phyloP scores from a whole-genome alignment of 2,329 filamentous ascomycete species.

The Pestalotiopsis sp. region DNA sequence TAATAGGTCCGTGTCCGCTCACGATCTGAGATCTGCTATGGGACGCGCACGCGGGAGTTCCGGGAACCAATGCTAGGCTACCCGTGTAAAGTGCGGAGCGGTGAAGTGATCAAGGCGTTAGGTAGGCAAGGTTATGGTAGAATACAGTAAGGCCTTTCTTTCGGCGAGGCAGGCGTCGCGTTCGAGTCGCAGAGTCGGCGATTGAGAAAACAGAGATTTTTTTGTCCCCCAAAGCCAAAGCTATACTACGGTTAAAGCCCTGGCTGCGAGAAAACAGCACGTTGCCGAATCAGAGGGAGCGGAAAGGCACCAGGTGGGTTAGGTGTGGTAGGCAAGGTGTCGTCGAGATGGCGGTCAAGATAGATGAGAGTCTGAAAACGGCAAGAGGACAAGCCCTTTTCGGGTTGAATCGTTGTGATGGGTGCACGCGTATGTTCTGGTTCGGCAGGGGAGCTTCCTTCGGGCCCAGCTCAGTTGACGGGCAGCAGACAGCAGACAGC shows the following conservation, averaged over 20 bases:
- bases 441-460: too few relatives aligned
- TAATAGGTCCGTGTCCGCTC: slow-evolving; percentile 2
- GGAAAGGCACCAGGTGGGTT: slow-evolving; percentile 17
- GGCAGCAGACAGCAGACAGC: too few relatives aligned
- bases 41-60: slow-evolving; percentile 12
- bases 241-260: neutral
- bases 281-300: slow-evolving; percentile 20
- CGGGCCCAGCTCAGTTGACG: too few relatives aligned
- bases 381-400: slow-evolving; percentile 10
- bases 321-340: slow-evolving; percentile 23
- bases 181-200: neutral
- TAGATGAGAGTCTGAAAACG: slow-evolving; percentile 20
- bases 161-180: slow-evolving; percentile 14
- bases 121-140: too few relatives aligned
- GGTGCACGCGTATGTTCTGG: neutral
- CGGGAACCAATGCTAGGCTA: slow-evolving; percentile 24
- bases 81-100: slow-evolving; percentile 24
- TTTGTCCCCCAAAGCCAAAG: neutral
- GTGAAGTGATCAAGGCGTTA: slow-evolving; percentile 21
- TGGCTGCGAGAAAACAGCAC: slow-evolving; percentile 5
- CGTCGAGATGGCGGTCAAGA: slow-evolving; percentile 36
- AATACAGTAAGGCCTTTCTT: neutral
- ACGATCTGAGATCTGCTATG: neutral
- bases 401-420: neutral
- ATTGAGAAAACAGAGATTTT: neutral